Evolutionary conservation across 2,329 filamentous ascomycete genomes (phyloP).

Genomic region (Aspergillus sp.): DNA sequence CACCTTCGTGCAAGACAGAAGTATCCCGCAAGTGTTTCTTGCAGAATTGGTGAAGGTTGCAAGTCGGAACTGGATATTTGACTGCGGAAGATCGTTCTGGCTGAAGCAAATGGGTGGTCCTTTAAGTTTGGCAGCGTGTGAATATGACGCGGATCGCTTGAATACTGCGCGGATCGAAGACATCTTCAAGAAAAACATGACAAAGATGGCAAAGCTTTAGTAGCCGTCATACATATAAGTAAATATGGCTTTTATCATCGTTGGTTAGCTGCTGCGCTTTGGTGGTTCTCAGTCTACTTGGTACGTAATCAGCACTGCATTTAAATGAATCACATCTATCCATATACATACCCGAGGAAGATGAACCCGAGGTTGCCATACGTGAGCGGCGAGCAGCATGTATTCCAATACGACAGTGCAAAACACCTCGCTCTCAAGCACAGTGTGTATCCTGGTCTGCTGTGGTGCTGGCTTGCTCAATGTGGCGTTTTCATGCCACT

Average conservation of each 20-base stretch:
- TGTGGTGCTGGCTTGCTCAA: background rate
- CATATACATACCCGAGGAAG: background rate
- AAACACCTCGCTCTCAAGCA: background rate
- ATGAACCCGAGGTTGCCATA: background rate
- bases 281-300: background rate
- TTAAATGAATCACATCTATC: background rate
- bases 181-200: slow-evolving; percentile 19
- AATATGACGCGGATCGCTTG: slow-evolving; percentile 24
- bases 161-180: slow-evolving; percentile 22
- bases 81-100: slow-evolving; percentile 35
- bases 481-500: background rate
- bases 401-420: background rate
- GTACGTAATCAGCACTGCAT: background rate
- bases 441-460: no score
- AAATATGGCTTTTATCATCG: background rate
- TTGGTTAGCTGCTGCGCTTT: background rate
- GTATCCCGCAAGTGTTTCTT: slow-evolving; percentile 28
- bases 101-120: slow-evolving; percentile 31
- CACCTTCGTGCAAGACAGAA: slow-evolving; percentile 29
- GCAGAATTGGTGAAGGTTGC: slow-evolving; percentile 34
- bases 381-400: background rate
- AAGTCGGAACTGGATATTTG: slow-evolving; percentile 33
- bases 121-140: slow-evolving; percentile 27
- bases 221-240: background rate
- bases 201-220: slow-evolving; percentile 24